Evolutionary conservation across 192 early-diverging fungal species (phyloP), one percentile per base, ranked within the genome.

Genomic region (Dimargaris verticillata): DNA sequence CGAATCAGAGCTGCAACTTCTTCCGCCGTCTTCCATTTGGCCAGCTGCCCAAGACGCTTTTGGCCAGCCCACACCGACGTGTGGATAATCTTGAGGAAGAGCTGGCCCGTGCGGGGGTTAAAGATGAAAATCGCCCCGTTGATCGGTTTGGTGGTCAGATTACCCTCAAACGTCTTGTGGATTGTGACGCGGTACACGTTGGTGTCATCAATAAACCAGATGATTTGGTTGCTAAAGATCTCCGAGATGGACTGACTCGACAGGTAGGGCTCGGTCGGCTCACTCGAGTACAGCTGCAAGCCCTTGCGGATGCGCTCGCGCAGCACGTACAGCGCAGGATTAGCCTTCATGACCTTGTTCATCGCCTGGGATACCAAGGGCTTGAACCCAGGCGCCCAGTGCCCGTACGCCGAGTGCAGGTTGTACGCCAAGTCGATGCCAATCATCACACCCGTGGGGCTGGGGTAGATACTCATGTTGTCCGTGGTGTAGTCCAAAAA

Each of bases 1-100:
- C 95, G 88, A 81, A 99, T 94, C 72, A 99, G 79, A 25, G 95
- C 95, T 29, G 92, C 95, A 0, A 96, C 92, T 89, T 99, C 95
- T 86, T 99, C 95, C 13, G 95, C 95, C 4, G 95, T 97, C 82
- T 99, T 99, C 95, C 95, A 99, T 65, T 99, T 99, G 42, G 95
- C 95, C 64, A 99, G 74, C 76, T 99, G 95, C 61, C 95, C 95
- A 22, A 99, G 78, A 76, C 95, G 93, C 71, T 99, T 99, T 70
- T 99, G 95, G 26, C 93, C 93, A 17, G 93, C 93, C 93, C 93
- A 99, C 43, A 97, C 93, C 9, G 92, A 95, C 17, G 93, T 97
- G 70, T 99, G 95, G 76, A 99, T 99, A 69, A 99, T 94, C 78
- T 99, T 99, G 64, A 99, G 78, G 78, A 95, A 99, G 59, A 94